Evolutionary conservation across 305 asterid genomes (phyloP), one percentile per base, ranked within the genome.

Genomic region (Rubia peregrina): DNA sequence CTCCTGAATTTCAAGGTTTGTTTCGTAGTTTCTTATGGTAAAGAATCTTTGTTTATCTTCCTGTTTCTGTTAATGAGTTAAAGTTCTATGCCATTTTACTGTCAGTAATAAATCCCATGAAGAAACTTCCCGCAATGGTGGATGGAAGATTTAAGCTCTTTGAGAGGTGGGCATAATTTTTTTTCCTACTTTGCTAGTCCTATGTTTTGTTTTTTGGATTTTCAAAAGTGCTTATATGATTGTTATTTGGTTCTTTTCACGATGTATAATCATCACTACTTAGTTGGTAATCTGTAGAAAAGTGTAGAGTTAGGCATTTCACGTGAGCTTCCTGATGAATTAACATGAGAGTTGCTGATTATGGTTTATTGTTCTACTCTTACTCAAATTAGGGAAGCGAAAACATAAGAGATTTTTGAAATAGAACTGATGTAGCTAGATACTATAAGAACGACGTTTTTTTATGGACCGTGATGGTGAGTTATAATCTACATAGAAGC

Each of bases 111-210:
- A 94, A 94, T 75, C 95, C 96, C 72, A 69, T 87, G 90, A 81
- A 43, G 80, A 75, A 89, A 86, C 85, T 94, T 21, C 99, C 99
- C 4, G 96, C 95, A 4, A 83, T 94, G 55, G 89, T 82, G 64
- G 96, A 94, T 82, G 99, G 95, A 74, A 76, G 86, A 69, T 91
- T 94, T 78, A 88, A 81, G 84, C 99, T 94, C 67, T 89, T 78
- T 67, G 98, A 82, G 74, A 84, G 86, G 88, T 81, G 69, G 67
- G 55, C 4, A 3, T 9, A 2, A 16, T 43, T 1, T 11, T 19
- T 65, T 65, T 14, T 16, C 19, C 30, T 61, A 16, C 21, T 33
- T 61, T 30, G 44, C 5, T 60, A 8, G 38, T 60, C 9, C 9
- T 4, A 26, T 13, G 17, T 12, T 26, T 10, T 60, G 65, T 60